Evolutionary conservation across 2,329 filamentous ascomycete genomes (phyloP).

Genomic region (Lithohypha guttulata): DNA sequence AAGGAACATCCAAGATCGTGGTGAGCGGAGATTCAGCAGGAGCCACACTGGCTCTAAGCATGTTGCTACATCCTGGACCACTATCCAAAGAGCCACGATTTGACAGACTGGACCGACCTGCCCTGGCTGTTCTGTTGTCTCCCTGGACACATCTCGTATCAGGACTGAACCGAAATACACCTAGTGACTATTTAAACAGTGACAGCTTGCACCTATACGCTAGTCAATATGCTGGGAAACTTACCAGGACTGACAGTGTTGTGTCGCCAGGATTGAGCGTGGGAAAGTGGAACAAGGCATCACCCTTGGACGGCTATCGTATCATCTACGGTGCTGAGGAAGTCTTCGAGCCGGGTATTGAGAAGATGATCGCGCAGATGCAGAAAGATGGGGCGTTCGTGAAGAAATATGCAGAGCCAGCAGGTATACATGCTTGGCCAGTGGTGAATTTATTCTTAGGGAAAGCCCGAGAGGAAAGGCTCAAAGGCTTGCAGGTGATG

Average conservation of each 20-base stretch:
- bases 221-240: constrained; percentile 53
- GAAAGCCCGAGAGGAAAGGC: constrained; percentile 34
- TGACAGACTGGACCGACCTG: constrained; percentile 32
- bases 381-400: constrained; percentile 44
- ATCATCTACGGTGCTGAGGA: constrained; percentile 67
- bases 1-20: constrained; percentile 44
- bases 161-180: constrained; percentile 53
- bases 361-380: constrained; percentile 47
- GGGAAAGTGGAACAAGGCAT: constrained; percentile 55
- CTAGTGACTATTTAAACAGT: constrained; percentile 64
- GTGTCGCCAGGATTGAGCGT: constrained; percentile 58
- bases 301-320: constrained; percentile 56
- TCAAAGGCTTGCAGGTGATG: constrained; percentile 34
- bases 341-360: constrained; percentile 62
- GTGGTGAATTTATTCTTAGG: constrained; percentile 53
- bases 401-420: constrained; percentile 48
- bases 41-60: constrained; percentile 59
- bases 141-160: constrained; percentile 71
- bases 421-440: constrained; percentile 72
- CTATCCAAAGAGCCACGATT: constrained; percentile 25
- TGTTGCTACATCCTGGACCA: constrained; percentile 54
- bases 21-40: constrained; percentile 73
- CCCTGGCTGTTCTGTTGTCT: constrained; percentile 62
- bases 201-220: constrained; percentile 59
- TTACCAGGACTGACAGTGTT: constrained; percentile 41